Evolutionary conservation across 1,139 yeast genomes (phyloP).

Genomic region (Protomyces inundatus): DNA sequence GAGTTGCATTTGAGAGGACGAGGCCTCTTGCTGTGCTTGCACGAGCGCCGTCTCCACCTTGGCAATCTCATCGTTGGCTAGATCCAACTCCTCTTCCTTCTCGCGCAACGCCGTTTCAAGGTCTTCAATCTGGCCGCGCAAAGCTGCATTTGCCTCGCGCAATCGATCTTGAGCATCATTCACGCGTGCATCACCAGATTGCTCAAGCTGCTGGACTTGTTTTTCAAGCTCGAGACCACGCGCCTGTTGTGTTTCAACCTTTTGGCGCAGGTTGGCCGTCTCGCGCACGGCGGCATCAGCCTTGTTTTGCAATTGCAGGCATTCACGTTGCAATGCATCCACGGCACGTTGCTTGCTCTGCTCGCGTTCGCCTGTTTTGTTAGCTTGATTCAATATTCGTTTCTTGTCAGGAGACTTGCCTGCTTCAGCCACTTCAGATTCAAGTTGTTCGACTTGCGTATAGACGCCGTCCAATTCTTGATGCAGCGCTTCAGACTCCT

Average conservation of each 20-base stretch:
- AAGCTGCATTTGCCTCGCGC: constrained; percentile 20
- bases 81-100: constrained; percentile 27
- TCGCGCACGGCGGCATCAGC: constrained; percentile 6
- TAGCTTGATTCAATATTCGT: not conserved
- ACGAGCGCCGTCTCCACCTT: not conserved
- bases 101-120: constrained; percentile 26
- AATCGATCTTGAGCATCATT: constrained; percentile 21
- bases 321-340: not conserved
- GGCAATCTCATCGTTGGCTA: constrained; percentile 1
- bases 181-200: constrained; percentile 1
- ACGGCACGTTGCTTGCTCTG: not conserved
- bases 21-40: not conserved
- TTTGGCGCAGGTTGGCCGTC: not conserved
- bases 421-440: constrained; percentile 25
- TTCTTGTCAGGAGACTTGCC: not conserved
- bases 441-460: constrained; percentile 28
- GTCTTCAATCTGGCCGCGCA: constrained; percentile 27
- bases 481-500: constrained; percentile 26
- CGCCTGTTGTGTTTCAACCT: not conserved
- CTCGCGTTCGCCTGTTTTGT: not conserved
- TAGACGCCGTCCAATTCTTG: constrained; percentile 30
- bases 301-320: not conserved
- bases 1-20: not conserved
- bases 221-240: constrained; percentile 3
- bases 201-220: constrained; percentile 15